Base-by-base conservation (phyloP, 2,329 filamentous ascomycete genomes). In the Stagonosporopsis cucurbitacearum region DNA sequence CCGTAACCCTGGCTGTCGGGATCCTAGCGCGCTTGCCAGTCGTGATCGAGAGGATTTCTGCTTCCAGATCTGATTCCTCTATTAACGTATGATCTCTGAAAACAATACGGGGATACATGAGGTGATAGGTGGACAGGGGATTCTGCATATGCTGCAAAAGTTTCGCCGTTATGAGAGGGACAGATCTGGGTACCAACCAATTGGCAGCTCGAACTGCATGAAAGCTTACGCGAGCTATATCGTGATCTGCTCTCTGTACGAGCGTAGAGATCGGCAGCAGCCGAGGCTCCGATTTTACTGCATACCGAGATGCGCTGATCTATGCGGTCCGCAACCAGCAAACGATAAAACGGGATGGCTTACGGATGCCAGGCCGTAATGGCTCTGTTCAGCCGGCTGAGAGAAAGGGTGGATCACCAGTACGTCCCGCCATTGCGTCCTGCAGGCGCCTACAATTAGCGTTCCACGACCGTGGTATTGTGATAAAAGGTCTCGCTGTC, bases 201-300 rank as follows among this genome's bases (percentile, higher is more conserved):
- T 54, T 50, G 56, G 51, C 42, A 64, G 58, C 58, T 59, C 61
- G 64, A 61, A 63, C 65, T 67, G 64, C 67, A 68, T 50, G 50
- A 28, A 47, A 61, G 46, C 47, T 55, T 58, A 66, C 50, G 64
- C 64, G 58, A 67, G 59, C 57, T 59, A 57, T 59, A 66, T 64
- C 58, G 63, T 70, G 69, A 67, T 64, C 58, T 60, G 58, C 58
- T 36, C 41, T 49, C 46, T 60, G 51, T 55, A 59, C 43, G 50
- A 15, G 30, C 62, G 58, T 50, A 62, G 48, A 47, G 60, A 62
- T 72, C 66, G 66, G 64, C 60, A 60, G 53, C 35, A 64, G 54
- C 57, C 63, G 60, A 63, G 59, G 49, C 41, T 42, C 50, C 42
- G 37, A 48, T 32, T 23, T 48, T 43, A 40, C 35, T 56, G 37